Evolutionary conservation across 768 basidiomycete genomes (phyloP).

Genomic region (Lyophyllum atratum): DNA sequence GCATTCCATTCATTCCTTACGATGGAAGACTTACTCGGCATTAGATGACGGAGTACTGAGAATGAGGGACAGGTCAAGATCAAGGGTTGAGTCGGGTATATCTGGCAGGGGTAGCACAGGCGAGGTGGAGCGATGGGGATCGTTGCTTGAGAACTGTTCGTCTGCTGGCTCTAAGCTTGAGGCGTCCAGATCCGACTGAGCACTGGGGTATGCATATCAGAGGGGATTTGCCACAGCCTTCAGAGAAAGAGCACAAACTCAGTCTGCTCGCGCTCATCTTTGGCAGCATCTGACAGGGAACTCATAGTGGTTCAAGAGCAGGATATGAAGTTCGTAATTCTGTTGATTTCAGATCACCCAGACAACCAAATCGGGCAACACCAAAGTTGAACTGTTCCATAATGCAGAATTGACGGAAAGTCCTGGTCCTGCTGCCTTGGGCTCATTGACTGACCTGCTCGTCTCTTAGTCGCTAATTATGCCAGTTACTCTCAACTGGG

Average conservation of each 20-base stretch:
- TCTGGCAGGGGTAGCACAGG: conserved; percentile 37
- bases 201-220: conserved; percentile 33
- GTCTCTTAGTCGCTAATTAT: neutral
- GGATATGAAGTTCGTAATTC: conserved; percentile 29
- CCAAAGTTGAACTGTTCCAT: neutral
- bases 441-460: neutral
- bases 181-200: conserved; percentile 2
- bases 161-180: neutral
- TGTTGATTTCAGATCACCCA: conserved; percentile 40
- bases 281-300: conserved; percentile 16
- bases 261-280: conserved; percentile 25
- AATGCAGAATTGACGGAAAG: neutral
- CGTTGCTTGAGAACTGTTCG: neutral
- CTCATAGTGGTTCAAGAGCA: conserved; percentile 35
- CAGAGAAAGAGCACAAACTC: conserved; percentile 32
- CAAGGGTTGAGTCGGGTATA: conserved; percentile 50
- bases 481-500: conserved; percentile 26
- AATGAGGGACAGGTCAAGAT: conserved; percentile 46
- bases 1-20: conserved; percentile 12
- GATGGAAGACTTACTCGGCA: conserved; percentile 48
- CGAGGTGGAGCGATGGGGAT: conserved; percentile 9
- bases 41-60: conserved; percentile 31
- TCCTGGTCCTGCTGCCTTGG: neutral
- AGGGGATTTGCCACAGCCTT: conserved; percentile 21
- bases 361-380: conserved; percentile 27